Conservation (phyloP, 345 rosid genomes). For the Anastatica hierochuntica region DNA sequence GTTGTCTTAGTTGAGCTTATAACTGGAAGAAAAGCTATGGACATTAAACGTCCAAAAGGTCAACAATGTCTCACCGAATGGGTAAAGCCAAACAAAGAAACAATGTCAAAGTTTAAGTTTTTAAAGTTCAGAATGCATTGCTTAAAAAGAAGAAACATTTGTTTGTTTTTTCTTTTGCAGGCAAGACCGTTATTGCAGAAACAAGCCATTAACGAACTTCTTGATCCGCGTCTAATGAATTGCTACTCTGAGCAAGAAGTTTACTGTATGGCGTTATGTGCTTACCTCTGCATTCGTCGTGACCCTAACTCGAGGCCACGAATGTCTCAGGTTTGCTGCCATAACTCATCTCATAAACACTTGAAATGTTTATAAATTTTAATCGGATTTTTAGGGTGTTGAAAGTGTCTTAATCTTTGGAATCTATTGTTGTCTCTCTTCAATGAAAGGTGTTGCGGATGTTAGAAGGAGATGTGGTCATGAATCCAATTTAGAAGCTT, state of each 20-base stretch:
- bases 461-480: conserved; percentile 56
- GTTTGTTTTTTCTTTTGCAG: conserved; percentile 30
- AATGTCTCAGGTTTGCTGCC: conserved; percentile 74
- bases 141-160: background rate
- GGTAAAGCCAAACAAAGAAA: conserved; percentile 41
- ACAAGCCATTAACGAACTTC: conserved; percentile 54
- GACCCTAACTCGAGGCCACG: conserved; percentile 85
- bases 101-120: conserved; percentile 1
- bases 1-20: conserved; percentile 92
- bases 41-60: conserved; percentile 75
- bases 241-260: conserved; percentile 58
- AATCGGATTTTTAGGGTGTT: too few relatives aligned
- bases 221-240: conserved; percentile 60
- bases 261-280: conserved; percentile 71
- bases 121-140: background rate
- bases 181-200: conserved; percentile 85
- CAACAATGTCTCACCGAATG: conserved; percentile 96
- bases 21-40: conserved; percentile 94
- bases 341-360: conserved; percentile 2
- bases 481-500: conserved; percentile 28
- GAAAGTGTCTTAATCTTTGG: too few relatives aligned
- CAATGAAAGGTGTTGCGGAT: conserved; percentile 70
- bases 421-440: background rate
- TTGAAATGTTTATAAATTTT: background rate
- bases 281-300: conserved; percentile 78